These are phyloP conservation scores for Amphichorda felina DNA, from an alignment of 2,329 filamentous ascomycete species.

Conservation along the genomic window DNA sequence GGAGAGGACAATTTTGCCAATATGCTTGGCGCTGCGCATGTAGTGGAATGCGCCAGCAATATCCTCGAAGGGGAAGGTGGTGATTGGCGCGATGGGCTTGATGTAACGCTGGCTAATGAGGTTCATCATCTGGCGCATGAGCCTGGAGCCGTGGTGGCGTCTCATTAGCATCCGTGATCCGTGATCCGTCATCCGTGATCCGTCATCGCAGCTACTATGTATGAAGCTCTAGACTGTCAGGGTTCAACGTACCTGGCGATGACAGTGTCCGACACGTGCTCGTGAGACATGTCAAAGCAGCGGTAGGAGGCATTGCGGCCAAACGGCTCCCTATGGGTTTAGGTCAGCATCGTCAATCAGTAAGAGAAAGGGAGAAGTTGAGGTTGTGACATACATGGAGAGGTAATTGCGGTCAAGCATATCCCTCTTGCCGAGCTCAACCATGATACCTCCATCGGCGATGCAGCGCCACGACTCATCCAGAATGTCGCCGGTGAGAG, in stretches of 20 bases:
- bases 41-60: conserved; percentile 18
- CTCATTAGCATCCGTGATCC: too few relatives aligned
- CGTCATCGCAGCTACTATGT: too few relatives aligned
- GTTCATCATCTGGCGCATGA: too few relatives aligned
- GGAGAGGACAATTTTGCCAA: conserved; percentile 26
- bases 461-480: conserved; percentile 18
- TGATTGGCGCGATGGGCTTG: conserved; percentile 6
- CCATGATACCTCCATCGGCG: conserved; percentile 17
- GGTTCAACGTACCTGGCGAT: conserved; percentile 5
- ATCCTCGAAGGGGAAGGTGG: conserved; percentile 6
- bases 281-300: conserved; percentile 1
- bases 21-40: conserved; percentile 21
- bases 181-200: too few relatives aligned
- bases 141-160: too few relatives aligned
- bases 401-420: conserved; percentile 17
- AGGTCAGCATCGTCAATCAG: not conserved
- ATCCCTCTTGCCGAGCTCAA: conserved; percentile 13
- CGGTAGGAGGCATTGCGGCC: conserved; percentile 1
- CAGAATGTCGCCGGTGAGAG: conserved; percentile 14
- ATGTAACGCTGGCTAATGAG: too few relatives aligned
- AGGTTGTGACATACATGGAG: conserved; percentile 15
- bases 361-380: conserved; percentile 6
- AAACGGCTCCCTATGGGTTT: conserved; percentile 7
- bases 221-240: too few relatives aligned
- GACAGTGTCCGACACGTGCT: too few relatives aligned